Conservation (phyloP, 2,329 filamentous ascomycete genomes). For the Achaetomium macrosporum region DNA sequence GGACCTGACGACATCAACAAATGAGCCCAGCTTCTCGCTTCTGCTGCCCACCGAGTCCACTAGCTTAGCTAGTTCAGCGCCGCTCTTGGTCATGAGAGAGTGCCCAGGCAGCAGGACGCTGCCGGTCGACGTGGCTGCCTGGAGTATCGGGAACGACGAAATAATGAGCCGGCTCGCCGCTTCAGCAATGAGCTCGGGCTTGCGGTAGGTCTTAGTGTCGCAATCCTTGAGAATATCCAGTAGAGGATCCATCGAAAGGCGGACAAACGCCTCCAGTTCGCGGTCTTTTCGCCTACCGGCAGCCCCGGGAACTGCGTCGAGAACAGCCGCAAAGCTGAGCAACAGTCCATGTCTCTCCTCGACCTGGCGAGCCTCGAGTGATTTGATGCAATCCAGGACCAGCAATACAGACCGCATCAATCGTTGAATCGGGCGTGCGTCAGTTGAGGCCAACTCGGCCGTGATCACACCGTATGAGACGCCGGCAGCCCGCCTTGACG, state of each 20-base stretch:
- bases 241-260: slow-evolving; percentile 27
- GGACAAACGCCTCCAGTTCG: slow-evolving; percentile 16
- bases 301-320: slow-evolving; percentile 42
- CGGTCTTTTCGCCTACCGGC: background rate
- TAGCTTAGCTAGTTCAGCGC: slow-evolving; percentile 14
- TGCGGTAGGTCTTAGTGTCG: slow-evolving; percentile 43
- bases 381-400: slow-evolving; percentile 40
- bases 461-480: slow-evolving; percentile 59
- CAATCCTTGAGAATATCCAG: slow-evolving; percentile 37
- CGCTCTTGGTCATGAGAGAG: slow-evolving; percentile 16
- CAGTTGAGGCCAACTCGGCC: slow-evolving; percentile 32
- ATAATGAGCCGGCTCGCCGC: slow-evolving; percentile 54
- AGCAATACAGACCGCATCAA: slow-evolving; percentile 33
- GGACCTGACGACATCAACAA: slow-evolving; percentile 25
- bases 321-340: slow-evolving; percentile 53
- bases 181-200: slow-evolving; percentile 60
- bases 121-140: slow-evolving; percentile 30
- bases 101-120: slow-evolving; percentile 27
- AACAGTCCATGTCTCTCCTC: slow-evolving; percentile 66
- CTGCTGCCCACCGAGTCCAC: slow-evolving; percentile 9
- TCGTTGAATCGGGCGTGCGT: slow-evolving; percentile 20
- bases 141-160: slow-evolving; percentile 44
- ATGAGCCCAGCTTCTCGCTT: slow-evolving; percentile 3
- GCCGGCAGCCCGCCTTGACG: slow-evolving; percentile 67
- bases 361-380: slow-evolving; percentile 51